A percentile compares a stretch with the other conserved stretches of the same genome.
phyloP scores from a whole-genome alignment of 2,329 filamentous ascomycete species.

The Ascosphaera pollenicola region DNA sequence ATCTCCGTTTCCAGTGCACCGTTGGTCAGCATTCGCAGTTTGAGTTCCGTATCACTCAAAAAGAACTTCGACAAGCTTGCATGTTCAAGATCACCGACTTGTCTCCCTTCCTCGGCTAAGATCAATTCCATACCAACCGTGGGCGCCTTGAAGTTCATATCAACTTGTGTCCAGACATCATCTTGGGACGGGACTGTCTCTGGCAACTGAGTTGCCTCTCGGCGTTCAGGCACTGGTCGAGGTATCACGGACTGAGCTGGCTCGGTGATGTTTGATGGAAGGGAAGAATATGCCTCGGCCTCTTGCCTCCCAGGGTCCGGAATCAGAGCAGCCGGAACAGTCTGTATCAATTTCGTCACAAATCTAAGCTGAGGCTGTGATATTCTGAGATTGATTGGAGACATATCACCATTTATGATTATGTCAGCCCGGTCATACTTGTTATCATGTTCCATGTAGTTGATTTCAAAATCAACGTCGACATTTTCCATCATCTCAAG shows the following conservation, averaged over 20 bases:
- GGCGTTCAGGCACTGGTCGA: conserved; percentile 8
- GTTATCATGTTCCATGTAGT: conserved; percentile 65
- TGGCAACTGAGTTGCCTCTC: conserved; percentile 28
- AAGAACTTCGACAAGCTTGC: conserved; percentile 87
- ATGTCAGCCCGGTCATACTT: conserved; percentile 67
- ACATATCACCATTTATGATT: conserved; percentile 80
- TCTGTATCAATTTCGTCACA: conserved; percentile 63
- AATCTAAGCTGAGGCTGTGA: conserved; percentile 86
- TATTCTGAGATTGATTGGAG: conserved; percentile 71
- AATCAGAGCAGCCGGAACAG: conserved; percentile 70
- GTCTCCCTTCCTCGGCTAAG: conserved; percentile 49
- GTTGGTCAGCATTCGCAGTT: conserved; percentile 82
- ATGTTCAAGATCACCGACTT: conserved; percentile 54
- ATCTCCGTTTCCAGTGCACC: conserved; percentile 81
- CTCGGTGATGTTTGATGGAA: conserved; percentile 34
- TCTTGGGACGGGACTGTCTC: conserved; percentile 42
- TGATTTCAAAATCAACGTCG: conserved; percentile 79
- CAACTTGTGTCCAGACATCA: conserved; percentile 76
- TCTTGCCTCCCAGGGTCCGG: conserved; percentile 49
- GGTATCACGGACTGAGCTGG: conserved; percentile 13
- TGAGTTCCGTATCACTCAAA: conserved; percentile 75
- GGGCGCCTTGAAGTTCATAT: conserved; percentile 73
- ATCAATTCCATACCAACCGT: conserved; percentile 78
- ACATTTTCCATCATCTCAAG: conserved; percentile 95
- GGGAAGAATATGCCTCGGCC: conserved; percentile 51